Percentiles rank a stretch among this genome's conserved stretches.
phyloP scores from a whole-genome alignment of 768 basidiomycete species.

The Cantharellus cinnabarinus region DNA sequence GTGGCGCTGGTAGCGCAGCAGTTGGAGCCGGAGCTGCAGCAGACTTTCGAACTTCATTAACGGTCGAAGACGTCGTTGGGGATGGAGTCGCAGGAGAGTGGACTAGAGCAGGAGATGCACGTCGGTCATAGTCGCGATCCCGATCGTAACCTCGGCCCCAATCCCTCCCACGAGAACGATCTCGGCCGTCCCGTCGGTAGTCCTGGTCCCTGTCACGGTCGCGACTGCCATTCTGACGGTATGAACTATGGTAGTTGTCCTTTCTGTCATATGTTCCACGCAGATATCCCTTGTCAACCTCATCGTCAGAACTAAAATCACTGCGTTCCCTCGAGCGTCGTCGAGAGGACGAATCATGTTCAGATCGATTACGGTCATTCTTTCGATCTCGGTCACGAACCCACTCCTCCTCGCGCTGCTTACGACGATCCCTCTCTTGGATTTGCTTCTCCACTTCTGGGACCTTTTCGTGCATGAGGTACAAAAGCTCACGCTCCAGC shows the following conservation, averaged over 20 bases:
- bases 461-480: constrained; percentile 73
- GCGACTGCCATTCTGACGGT: constrained; percentile 21
- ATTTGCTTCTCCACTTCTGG: constrained; percentile 80
- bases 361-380: constrained; percentile 31
- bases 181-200: constrained; percentile 19
- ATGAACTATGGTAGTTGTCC: constrained; percentile 24
- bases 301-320: constrained; percentile 26
- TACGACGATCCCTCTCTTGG: constrained; percentile 54
- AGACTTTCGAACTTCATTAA: neutral
- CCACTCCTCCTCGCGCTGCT: constrained; percentile 62
- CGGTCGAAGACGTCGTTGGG: neutral
- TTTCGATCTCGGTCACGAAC: constrained; percentile 58
- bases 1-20: constrained; percentile 14
- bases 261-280: constrained; percentile 7
- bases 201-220: constrained; percentile 15
- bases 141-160: neutral
- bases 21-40: constrained; percentile 15
- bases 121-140: constrained; percentile 14
- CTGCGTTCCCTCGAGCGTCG: constrained; percentile 17
- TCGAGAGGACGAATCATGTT: constrained; percentile 13
- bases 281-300: constrained; percentile 16
- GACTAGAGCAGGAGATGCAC: constrained; percentile 11
- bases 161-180: neutral
- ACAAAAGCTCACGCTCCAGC: constrained; percentile 71
- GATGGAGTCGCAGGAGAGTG: constrained; percentile 17